Conservation (phyloP, 1,284 basidiomycete genomes). For the Afroboletus lepidellus region DNA sequence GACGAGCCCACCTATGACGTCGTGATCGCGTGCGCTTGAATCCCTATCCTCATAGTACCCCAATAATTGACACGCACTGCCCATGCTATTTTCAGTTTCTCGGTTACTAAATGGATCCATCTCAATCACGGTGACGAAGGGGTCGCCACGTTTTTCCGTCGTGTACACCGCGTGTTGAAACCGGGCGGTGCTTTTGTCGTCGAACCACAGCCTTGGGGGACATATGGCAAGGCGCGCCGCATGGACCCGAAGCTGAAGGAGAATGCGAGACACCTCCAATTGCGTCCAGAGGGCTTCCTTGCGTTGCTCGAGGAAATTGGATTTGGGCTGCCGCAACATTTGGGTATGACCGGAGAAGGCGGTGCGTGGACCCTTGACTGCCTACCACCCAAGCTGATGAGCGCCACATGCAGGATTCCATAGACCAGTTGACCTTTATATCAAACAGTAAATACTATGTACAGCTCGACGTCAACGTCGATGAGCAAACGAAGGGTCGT, state of each 20-base stretch:
- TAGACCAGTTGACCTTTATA: slow-evolving; percentile 49
- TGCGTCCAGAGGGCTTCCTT: slow-evolving; percentile 65
- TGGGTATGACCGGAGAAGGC: slow-evolving; percentile 58
- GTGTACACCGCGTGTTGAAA: slow-evolving; percentile 54
- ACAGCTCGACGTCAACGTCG: background rate
- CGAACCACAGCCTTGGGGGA: slow-evolving; percentile 79
- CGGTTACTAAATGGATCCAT: slow-evolving; percentile 85
- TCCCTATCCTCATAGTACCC: background rate
- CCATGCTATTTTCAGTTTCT: slow-evolving; percentile 52
- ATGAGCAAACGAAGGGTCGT: too few relatives aligned
- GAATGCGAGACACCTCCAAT: slow-evolving; percentile 49
- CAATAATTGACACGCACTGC: background rate
- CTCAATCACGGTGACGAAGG: slow-evolving; percentile 73
- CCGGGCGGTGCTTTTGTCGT: slow-evolving; percentile 64
- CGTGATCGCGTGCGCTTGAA: slow-evolving; percentile 61
- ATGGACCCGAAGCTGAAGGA: slow-evolving; percentile 63
- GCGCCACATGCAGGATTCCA: slow-evolving; percentile 42
- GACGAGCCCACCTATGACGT: slow-evolving; percentile 66
- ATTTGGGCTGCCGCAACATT: slow-evolving; percentile 49
- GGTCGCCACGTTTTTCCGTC: slow-evolving; percentile 59
- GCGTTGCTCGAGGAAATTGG: slow-evolving; percentile 56
- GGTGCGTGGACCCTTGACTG: slow-evolving; percentile 37
- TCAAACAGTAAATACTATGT: slow-evolving; percentile 24
- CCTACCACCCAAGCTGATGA: background rate
- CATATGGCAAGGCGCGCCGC: slow-evolving; percentile 70